Evolutionary conservation across 2,329 filamentous ascomycete genomes (phyloP).

Genomic region (Penicillium sp.): DNA sequence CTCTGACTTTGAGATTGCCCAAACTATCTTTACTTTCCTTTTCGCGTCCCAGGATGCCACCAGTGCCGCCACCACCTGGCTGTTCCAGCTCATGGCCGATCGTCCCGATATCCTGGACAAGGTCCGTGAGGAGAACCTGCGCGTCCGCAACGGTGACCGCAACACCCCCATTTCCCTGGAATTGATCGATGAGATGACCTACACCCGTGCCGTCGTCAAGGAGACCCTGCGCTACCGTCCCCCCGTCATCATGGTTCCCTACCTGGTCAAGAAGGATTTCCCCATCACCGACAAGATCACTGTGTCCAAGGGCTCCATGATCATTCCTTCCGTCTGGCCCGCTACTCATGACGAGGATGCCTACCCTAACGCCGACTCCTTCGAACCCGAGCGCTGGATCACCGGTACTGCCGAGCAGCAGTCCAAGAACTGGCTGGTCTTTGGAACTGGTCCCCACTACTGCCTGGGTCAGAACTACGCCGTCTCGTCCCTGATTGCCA

Average conservation of each 20-base stretch:
- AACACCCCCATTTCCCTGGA: constrained; percentile 76
- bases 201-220: constrained; percentile 89
- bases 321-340: constrained; percentile 88
- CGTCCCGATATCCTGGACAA: constrained; percentile 90
- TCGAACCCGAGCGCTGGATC: constrained; percentile 91
- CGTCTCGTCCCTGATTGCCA: constrained; percentile 81
- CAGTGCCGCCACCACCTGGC: constrained; percentile 88
- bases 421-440: constrained; percentile 96
- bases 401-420: constrained; percentile 85
- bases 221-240: constrained; percentile 92
- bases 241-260: constrained; percentile 96
- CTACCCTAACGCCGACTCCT: constrained; percentile 85
- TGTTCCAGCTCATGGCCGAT: constrained; percentile 93
- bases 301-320: constrained; percentile 93
- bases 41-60: constrained; percentile 98
- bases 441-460: constrained; percentile 94
- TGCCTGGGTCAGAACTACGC: constrained; percentile 94
- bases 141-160: constrained; percentile 73
- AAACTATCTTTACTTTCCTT: constrained; percentile 93
- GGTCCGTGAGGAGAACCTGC: constrained; percentile 87
- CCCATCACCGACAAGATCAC: constrained; percentile 86
- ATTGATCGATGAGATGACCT: constrained; percentile 83
- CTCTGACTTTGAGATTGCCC: constrained; percentile 85
- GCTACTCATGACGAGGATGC: constrained; percentile 90
- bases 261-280: constrained; percentile 92